Conservation (phyloP, 2,329 filamentous ascomycete species). For the Alternaria ethzedia region DNA sequence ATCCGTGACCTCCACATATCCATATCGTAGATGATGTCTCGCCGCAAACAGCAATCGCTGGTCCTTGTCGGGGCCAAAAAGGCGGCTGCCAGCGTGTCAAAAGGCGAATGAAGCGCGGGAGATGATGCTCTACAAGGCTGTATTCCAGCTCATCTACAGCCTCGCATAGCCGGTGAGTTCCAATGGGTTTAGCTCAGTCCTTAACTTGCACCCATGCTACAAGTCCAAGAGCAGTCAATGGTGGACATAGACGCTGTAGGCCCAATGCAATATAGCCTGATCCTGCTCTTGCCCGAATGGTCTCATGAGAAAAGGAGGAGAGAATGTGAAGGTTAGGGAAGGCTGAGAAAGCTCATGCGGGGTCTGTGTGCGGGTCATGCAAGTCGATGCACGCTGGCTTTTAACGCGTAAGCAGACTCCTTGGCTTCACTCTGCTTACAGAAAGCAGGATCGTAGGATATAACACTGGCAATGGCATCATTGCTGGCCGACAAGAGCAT, state of each 20-base stretch:
- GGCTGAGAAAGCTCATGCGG: constrained; percentile 1
- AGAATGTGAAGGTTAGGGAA: neutral
- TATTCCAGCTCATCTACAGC: neutral
- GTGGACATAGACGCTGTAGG: neutral
- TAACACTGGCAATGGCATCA: too few species aligned
- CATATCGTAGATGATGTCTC: neutral
- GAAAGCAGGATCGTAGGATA: neutral
- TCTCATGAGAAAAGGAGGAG: neutral
- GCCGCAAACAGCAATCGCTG: neutral
- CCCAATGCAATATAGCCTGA: neutral
- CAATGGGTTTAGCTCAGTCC: constrained; percentile 7
- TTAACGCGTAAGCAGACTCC: neutral
- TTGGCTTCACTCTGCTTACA: neutral
- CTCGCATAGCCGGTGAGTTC: constrained; percentile 8
- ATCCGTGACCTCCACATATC: neutral
- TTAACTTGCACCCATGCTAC: neutral
- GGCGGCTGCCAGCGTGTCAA: neutral
- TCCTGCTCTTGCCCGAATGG: neutral
- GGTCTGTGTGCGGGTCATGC: neutral
- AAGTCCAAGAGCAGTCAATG: neutral
- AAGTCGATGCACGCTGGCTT: neutral
- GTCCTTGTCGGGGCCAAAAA: neutral
- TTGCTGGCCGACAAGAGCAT: neutral
- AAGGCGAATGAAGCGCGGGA: neutral
- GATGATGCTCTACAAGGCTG: constrained; percentile 1